Percentiles rank a stretch among this genome's conserved stretches.
Evolutionary conservation across 192 early-diverging fungal species (phyloP).

Genomic region (Fimicolochytrium jonesii): DNA sequence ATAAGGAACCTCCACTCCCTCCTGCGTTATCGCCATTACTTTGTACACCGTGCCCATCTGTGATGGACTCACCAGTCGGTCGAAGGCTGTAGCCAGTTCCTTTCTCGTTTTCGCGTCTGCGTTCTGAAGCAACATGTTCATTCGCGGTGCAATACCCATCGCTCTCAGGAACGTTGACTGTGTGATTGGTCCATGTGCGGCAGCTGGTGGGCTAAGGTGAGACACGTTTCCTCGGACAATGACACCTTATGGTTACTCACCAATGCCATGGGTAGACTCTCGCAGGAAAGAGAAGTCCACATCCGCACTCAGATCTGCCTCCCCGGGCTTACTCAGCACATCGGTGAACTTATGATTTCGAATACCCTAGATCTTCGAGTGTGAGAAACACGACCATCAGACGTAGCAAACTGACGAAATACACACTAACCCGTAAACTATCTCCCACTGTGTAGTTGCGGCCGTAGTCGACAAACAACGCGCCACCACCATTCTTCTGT

Average conservation of each 20-base stretch:
- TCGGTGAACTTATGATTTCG: conserved; percentile 74
- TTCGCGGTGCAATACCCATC: conserved; percentile 68
- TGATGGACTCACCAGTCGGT: conserved; percentile 68
- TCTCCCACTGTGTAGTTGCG: conserved; percentile 68
- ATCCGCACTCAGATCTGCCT: conserved; percentile 84
- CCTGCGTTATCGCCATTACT: conserved; percentile 33
- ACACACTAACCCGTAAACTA: conserved; percentile 63
- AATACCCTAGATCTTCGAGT: conserved; percentile 60
- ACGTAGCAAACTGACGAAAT: neutral
- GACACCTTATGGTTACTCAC: neutral
- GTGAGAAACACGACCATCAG: conserved; percentile 6
- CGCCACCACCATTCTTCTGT: conserved; percentile 61
- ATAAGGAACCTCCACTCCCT: conserved; percentile 21
- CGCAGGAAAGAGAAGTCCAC: conserved; percentile 70
- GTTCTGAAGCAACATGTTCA: conserved; percentile 17
- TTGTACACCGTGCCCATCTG: conserved; percentile 89
- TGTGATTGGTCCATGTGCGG: conserved; percentile 68
- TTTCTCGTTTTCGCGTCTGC: conserved; percentile 46
- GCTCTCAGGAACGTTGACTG: conserved; percentile 69
- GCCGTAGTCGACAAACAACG: conserved; percentile 88
- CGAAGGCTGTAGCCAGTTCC: conserved; percentile 63
- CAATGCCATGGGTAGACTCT: conserved; percentile 16
- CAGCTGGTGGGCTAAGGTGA: neutral
- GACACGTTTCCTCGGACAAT: neutral
- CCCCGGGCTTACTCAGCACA: conserved; percentile 75